Conservation (phyloP, 2,329 filamentous ascomycete species). For the Cladosporium austrohemisphaericum region DNA sequence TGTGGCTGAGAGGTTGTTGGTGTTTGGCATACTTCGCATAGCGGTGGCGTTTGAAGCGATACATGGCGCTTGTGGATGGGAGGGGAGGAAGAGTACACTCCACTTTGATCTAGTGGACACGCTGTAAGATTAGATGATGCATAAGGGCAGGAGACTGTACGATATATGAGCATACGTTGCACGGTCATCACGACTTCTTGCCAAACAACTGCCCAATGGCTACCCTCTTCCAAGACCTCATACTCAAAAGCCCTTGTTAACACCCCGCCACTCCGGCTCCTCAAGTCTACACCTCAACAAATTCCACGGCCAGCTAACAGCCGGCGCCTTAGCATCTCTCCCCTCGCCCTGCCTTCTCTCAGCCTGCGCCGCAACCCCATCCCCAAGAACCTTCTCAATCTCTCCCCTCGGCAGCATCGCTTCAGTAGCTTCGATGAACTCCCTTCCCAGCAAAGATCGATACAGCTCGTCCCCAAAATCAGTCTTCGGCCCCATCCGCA, state of each 20-base stretch:
- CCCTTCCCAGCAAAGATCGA: slow-evolving; percentile 21
- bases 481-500: slow-evolving; percentile 37
- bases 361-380: slow-evolving; percentile 42
- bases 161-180: background rate
- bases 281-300: slow-evolving; percentile 20
- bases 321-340: slow-evolving; percentile 37
- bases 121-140: background rate
- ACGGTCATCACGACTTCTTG: background rate
- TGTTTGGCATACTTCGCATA: background rate
- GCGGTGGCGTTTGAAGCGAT: slow-evolving; percentile 10
- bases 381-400: slow-evolving; percentile 44
- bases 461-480: slow-evolving; percentile 34
- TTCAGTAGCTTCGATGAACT: slow-evolving; percentile 26
- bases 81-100: background rate
- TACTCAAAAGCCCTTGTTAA: slow-evolving; percentile 27
- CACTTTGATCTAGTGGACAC: background rate
- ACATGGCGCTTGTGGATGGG: background rate
- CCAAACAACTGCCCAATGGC: too few relatives aligned
- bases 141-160: background rate
- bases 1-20: slow-evolving; percentile 50
- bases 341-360: slow-evolving; percentile 29
- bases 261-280: slow-evolving; percentile 24
- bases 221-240: background rate
- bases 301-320: slow-evolving; percentile 25
- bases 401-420: slow-evolving; percentile 32